Conservation (phyloP, 495 filamentous ascomycete species). For the Penicillium samsonianum region DNA sequence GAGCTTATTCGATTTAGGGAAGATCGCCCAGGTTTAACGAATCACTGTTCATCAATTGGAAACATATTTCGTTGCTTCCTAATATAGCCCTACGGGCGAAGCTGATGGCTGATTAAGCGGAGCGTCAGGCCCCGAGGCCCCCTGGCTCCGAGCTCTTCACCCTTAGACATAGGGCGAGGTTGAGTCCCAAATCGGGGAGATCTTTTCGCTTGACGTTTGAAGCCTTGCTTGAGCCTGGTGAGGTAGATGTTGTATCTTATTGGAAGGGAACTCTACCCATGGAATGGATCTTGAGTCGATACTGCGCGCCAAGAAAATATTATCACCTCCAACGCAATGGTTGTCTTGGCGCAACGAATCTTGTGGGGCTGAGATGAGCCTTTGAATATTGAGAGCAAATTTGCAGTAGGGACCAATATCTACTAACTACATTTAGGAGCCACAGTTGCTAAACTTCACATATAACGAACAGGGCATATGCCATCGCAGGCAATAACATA, state of each 20-base stretch:
- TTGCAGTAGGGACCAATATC: neutral
- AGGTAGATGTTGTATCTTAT: neutral
- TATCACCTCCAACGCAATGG: neutral
- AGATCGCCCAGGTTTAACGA: constrained; percentile 16
- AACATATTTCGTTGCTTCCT: neutral
- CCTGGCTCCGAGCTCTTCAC: neutral
- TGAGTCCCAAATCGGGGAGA: neutral
- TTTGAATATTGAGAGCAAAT: neutral
- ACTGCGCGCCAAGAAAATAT: neutral
- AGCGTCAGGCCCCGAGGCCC: neutral
- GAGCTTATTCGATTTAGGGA: constrained; percentile 25
- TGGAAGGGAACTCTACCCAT: neutral
- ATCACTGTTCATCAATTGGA: constrained; percentile 10
- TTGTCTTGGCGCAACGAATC: constrained; percentile 1
- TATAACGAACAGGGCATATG: neutral
- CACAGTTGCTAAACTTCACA: neutral
- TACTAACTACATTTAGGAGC: neutral
- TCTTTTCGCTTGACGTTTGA: neutral
- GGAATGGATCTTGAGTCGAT: neutral
- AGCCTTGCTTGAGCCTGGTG: neutral
- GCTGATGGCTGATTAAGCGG: constrained; percentile 11
- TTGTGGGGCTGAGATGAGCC: neutral
- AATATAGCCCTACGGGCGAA: neutral
- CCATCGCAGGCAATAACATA: neutral
- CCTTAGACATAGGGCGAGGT: too few species aligned